A percentile compares a stretch with the other conserved stretches of the same genome.
phyloP scores from a whole-genome alignment of 108 stramenopile genomes.

The Chaetoceros tenuissimus region DNA sequence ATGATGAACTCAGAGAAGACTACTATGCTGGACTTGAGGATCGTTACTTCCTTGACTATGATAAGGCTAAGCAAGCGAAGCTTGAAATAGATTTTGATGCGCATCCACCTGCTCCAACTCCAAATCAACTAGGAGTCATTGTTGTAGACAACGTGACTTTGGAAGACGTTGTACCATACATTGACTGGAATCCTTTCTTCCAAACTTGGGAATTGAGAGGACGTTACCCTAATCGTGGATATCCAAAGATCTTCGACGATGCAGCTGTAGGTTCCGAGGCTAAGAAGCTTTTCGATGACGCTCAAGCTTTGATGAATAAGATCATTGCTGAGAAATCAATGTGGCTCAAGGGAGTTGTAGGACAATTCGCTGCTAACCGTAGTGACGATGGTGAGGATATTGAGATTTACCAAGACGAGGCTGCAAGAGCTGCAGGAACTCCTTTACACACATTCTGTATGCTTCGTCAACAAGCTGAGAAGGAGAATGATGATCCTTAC shows the following conservation, averaged over 20 bases:
- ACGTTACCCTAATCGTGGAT: conserved; percentile 99
- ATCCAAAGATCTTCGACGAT: conserved; percentile 99
- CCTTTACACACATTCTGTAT: conserved; percentile 85
- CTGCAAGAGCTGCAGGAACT: conserved; percentile 57
- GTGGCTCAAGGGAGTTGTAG: conserved; percentile 88
- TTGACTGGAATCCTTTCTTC: conserved; percentile 99
- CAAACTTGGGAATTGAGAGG: conserved; percentile 99
- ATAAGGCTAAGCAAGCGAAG: conserved; percentile 78
- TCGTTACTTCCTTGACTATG: conserved; percentile 86
- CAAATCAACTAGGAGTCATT: conserved; percentile 70
- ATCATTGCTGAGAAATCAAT: conserved; percentile 85
- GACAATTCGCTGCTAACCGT: conserved; percentile 92
- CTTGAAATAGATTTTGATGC: conserved; percentile 85
- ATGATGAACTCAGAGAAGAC: conserved; percentile 92
- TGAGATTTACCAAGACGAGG: conserved; percentile 83
- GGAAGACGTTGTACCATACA: conserved; percentile 91
- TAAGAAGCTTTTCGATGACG: conserved; percentile 97
- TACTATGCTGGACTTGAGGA: conserved; percentile 99
- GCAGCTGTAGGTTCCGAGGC: conserved; percentile 94
- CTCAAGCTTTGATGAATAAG: conserved; percentile 89
- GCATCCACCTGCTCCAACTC: conserved; percentile 77
- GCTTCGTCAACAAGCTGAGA: conserved; percentile 99
- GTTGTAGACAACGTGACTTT: conserved; percentile 71
- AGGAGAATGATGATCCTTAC: conserved; percentile 94
- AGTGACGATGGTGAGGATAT: conserved; percentile 96